Evolutionary conservation across 371 early-diverging fungal species (phyloP).

Genomic region (Coemansia sp.): DNA sequence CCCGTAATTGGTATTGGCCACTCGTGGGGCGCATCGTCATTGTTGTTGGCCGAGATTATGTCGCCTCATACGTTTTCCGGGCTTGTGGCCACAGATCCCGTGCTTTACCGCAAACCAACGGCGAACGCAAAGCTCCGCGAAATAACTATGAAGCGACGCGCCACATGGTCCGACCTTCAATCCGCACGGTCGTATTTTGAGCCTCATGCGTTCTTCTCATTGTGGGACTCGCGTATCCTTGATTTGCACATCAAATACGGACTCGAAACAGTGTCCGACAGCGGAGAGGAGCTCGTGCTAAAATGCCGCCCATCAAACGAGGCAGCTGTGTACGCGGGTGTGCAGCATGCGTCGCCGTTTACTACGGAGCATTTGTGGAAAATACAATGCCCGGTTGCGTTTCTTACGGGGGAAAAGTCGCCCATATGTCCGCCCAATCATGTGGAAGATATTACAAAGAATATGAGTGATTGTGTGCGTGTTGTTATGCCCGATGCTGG

Average conservation of each 20-base stretch:
- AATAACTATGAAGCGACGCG: constrained; percentile 25
- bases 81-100: constrained; percentile 36
- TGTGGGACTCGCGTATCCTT: constrained; percentile 31
- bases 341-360: constrained; percentile 21
- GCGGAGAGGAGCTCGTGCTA: constrained; percentile 3
- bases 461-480: constrained; percentile 21
- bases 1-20: constrained; percentile 41
- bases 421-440: constrained; percentile 9
- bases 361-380: constrained; percentile 15
- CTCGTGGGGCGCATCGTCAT: constrained; percentile 46
- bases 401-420: constrained; percentile 36
- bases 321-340: constrained; percentile 37
- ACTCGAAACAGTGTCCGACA: constrained; percentile 6
- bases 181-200: constrained; percentile 30
- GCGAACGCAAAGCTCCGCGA: not conserved
- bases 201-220: constrained; percentile 27
- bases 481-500: constrained; percentile 24
- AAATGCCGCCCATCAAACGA: constrained; percentile 40
- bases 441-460: constrained; percentile 11
- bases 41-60: constrained; percentile 42
- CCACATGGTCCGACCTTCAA: constrained; percentile 11
- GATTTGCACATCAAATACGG: constrained; percentile 33
- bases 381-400: constrained; percentile 29
- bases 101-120: constrained; percentile 7
- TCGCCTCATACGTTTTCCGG: constrained; percentile 22